Conservation (phyloP, 1,284 basidiomycete genomes). For the Microbotryomycetes sp. region DNA sequence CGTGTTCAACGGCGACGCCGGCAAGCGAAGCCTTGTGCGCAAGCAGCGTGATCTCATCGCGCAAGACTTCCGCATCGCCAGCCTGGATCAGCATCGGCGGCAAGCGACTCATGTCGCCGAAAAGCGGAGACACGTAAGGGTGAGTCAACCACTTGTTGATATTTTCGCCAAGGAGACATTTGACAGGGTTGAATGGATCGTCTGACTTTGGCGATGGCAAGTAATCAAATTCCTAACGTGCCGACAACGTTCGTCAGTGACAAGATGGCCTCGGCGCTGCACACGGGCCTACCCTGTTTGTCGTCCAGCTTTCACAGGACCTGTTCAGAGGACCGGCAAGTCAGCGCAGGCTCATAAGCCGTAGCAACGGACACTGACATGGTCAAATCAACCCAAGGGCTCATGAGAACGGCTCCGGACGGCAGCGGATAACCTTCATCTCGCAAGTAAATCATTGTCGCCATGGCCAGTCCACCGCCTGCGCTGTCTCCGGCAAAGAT, state of each 20-base stretch:
- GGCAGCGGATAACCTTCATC: constrained; percentile 62
- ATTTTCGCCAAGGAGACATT: constrained; percentile 76
- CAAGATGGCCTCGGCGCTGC: constrained; percentile 37
- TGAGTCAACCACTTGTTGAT: constrained; percentile 80
- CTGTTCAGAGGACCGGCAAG: constrained; percentile 64
- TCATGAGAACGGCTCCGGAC: constrained; percentile 73
- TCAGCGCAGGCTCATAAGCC: not conserved
- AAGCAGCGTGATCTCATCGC: constrained; percentile 86
- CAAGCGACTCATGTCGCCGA: constrained; percentile 77
- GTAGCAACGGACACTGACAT: constrained; percentile 48
- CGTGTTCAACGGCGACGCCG: constrained; percentile 82
- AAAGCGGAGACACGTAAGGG: constrained; percentile 93
- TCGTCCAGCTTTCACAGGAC: constrained; percentile 96
- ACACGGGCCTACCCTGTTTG: constrained; percentile 64
- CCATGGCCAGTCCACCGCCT: constrained; percentile 79
- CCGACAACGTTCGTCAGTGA: not conserved
- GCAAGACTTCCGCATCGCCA: constrained; percentile 86
- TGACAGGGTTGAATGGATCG: constrained; percentile 87
- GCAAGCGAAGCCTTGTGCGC: constrained; percentile 87
- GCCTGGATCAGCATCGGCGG: constrained; percentile 89
- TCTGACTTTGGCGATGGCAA: constrained; percentile 40
- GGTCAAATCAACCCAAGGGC: constrained; percentile 70
- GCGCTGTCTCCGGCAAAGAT: constrained; percentile 62
- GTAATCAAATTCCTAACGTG: constrained; percentile 40
- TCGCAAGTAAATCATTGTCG: constrained; percentile 77